Conservation (phyloP, 1,284 basidiomycete species). For the Salmacisia buchloeana region DNA sequence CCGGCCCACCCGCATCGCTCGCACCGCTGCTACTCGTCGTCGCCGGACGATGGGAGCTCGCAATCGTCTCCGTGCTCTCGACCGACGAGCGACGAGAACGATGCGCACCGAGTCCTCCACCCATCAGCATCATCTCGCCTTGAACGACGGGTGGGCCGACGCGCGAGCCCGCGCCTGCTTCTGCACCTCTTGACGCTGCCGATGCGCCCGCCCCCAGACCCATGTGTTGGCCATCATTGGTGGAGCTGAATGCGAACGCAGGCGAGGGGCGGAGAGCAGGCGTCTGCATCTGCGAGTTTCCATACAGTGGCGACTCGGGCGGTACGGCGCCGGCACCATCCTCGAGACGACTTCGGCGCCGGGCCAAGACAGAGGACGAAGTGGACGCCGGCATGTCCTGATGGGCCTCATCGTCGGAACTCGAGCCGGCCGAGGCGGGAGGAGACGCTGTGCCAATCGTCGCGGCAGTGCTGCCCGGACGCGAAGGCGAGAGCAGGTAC, state of each 20-base stretch:
- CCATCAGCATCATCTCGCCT: background rate
- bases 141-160: too few species aligned
- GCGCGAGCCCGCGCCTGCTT: too few species aligned
- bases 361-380: too few species aligned
- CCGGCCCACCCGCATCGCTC: background rate
- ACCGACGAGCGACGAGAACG: background rate
- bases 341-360: background rate
- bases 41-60: background rate
- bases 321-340: background rate
- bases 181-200: too few species aligned
- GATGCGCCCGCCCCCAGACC: too few species aligned
- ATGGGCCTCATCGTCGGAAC: conserved; percentile 6
- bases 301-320: background rate
- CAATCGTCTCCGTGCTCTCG: conserved; percentile 2
- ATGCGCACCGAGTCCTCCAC: background rate
- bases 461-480: conserved; percentile 39
- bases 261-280: background rate
- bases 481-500: background rate
- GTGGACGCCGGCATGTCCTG: background rate
- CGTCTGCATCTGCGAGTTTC: background rate
- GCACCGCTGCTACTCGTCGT: background rate
- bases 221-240: too few species aligned
- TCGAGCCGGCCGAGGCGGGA: conserved; percentile 14
- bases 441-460: conserved; percentile 34
- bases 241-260: background rate